Conservation (phyloP, 2,329 filamentous ascomycete genomes). For the Ascomycota sp. region DNA sequence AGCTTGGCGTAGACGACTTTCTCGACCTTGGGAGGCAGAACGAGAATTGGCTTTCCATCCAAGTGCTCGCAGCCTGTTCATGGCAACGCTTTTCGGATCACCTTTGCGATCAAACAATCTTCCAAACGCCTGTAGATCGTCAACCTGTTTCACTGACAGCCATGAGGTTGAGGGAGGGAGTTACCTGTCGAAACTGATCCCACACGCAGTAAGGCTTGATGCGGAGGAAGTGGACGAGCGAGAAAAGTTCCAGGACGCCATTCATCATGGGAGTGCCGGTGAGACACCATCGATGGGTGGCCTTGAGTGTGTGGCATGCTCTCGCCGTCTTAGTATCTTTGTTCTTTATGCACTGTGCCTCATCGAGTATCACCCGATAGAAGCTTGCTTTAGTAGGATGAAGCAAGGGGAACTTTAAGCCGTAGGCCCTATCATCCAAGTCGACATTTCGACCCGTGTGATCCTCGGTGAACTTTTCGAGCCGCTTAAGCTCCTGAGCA, state of each 20-base stretch:
- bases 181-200: constrained; percentile 36
- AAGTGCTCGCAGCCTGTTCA: constrained; percentile 58
- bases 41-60: constrained; percentile 63
- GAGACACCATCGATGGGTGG: constrained; percentile 58
- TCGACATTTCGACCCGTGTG: constrained; percentile 18
- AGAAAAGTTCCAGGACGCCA: constrained; percentile 54
- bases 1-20: constrained; percentile 58
- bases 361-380: constrained; percentile 66
- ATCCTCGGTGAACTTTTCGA: constrained; percentile 30
- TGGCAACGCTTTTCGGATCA: constrained; percentile 38
- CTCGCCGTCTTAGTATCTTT: constrained; percentile 50
- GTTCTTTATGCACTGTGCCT: constrained; percentile 72
- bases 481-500: constrained; percentile 36
- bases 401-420: constrained; percentile 32
- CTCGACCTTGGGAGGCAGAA: constrained; percentile 55
- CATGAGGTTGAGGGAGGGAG: constrained; percentile 5
- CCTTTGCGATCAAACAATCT: constrained; percentile 14
- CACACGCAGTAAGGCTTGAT: constrained; percentile 55
- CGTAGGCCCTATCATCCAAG: constrained; percentile 15
- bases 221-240: constrained; percentile 54
- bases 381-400: constrained; percentile 41
- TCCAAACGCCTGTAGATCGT: constrained; percentile 18
- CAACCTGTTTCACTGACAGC: constrained; percentile 1
- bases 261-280: constrained; percentile 87
- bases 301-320: constrained; percentile 44